Base-by-base conservation (phyloP, 371 early-diverging fungal genomes). In the Rhizopus microsporus region DNA sequence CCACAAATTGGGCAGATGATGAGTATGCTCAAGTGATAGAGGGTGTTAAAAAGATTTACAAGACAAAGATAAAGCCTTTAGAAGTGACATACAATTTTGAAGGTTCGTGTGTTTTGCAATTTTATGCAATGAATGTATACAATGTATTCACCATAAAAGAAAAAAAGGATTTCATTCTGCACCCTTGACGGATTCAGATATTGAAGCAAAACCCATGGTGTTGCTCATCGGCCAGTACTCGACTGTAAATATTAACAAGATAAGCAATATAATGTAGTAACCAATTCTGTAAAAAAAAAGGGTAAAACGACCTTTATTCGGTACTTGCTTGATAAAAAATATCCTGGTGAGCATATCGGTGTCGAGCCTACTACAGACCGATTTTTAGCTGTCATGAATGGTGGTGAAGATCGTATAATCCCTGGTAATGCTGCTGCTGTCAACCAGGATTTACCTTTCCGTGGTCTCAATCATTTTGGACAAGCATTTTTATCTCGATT, bases 341-440 rank as follows among this genome's bases (percentile, higher is more conserved):
- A 94, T 62, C 94, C 93, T 7, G 94, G 93, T 34, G 79, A 87
- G 16, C 92, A 92, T 62, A 88, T 94, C 59, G 94, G 93, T n/a
- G 91, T 92, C 8, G 94, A 94, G 56, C 93, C 93, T 9, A 88
- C 88, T 2, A 94, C 94, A 2, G 94, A 94, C 71, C 67, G 91
- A 15, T 94, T 94, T 44, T 87, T 92, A 1, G 93, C 94, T 2
- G 85, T 94, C 31, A 93, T 93, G 92, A 62, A 82, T 55, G 89
- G 92, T 6, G 56, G 76, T 0, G 89, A 91, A 56, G 83, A 88
- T 10, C 71, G 87, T 5, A 67, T 78, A 6, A 92, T 92, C 23
- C 94, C 94, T 0, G 94, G 94, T 51, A 89, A 94, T 57, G 94
- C 94, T 0, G 95, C 94, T 12, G 93, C 90, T 0, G 93, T 94